phyloP scores from a whole-genome alignment of 345 rosid genomes.

The Eucalyptus albens region DNA sequence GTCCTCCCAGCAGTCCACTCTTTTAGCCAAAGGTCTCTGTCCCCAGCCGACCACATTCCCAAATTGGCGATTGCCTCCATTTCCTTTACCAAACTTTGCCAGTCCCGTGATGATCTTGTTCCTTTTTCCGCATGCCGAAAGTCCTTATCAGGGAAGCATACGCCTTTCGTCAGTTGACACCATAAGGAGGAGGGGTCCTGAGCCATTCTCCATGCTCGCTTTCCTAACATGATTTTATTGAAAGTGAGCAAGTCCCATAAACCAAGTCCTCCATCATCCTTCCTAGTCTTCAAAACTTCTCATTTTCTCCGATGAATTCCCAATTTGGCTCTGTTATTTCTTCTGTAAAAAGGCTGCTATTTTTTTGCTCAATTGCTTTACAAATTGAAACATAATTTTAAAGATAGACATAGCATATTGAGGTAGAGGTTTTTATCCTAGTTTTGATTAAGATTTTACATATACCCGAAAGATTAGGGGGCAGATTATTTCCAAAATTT shows the following conservation, averaged over 20 bases:
- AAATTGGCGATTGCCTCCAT: neutral
- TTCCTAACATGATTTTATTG: no score
- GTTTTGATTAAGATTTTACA: neutral
- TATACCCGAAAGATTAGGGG: neutral
- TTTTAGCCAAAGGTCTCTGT: neutral
- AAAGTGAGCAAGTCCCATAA: neutral
- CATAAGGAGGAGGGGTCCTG: neutral
- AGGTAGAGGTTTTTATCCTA: neutral
- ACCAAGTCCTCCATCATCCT: neutral
- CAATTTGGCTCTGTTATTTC: neutral
- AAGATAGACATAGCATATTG: neutral
- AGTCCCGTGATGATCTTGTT: neutral
- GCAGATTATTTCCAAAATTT: neutral
- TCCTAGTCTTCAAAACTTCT: neutral
- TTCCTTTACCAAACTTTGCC: neutral
- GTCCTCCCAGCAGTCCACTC: neutral
- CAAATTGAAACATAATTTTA: neutral
- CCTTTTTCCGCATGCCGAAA: neutral
- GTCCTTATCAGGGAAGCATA: neutral
- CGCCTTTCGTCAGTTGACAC: neutral
- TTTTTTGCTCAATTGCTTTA: neutral
- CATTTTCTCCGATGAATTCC: neutral
- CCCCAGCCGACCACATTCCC: neutral
- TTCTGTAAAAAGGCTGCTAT: neutral
- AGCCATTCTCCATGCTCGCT: no score